phyloP scores from a whole-genome alignment of 495 filamentous ascomycete genomes.

The Cercophora sp. region DNA sequence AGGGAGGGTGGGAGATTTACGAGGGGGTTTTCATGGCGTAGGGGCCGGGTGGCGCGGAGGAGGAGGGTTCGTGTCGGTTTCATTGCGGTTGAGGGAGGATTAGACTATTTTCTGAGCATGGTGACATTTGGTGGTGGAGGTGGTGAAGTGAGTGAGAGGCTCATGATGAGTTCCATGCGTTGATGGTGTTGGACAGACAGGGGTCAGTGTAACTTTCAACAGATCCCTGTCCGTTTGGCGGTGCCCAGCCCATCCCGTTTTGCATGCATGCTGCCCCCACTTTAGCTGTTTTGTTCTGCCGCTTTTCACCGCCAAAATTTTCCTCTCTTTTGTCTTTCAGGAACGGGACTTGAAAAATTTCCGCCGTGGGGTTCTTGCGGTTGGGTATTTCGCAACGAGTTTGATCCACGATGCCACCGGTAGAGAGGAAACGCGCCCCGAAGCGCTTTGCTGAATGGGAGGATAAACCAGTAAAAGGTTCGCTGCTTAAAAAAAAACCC shows the following conservation, averaged over 20 bases:
- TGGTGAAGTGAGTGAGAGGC: slow-evolving; percentile 1
- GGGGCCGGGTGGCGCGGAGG: slow-evolving; percentile 59
- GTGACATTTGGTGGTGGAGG: background rate
- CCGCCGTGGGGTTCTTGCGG: slow-evolving; percentile 18
- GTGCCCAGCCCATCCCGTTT: background rate
- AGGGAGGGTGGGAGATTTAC: slow-evolving; percentile 41
- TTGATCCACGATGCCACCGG: slow-evolving; percentile 27
- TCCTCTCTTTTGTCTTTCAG: too few relatives aligned
- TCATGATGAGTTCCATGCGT: slow-evolving; percentile 1
- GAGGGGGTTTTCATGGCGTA: slow-evolving; percentile 89
- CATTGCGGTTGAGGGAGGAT: slow-evolving; percentile 48
- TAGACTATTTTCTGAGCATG: too few relatives aligned
- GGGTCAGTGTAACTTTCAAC: background rate
- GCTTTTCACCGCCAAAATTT: slow-evolving; percentile 45
- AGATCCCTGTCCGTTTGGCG: background rate
- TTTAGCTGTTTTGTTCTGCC: slow-evolving; percentile 40
- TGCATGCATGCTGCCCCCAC: slow-evolving; percentile 2
- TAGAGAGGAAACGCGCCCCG: slow-evolving; percentile 27
- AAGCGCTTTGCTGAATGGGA: slow-evolving; percentile 38
- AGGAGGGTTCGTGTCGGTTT: slow-evolving; percentile 42
- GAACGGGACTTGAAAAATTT: too few relatives aligned
- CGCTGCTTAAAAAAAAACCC: background rate
- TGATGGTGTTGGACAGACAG: background rate
- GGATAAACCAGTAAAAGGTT: slow-evolving; percentile 41
- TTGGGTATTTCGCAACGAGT: slow-evolving; percentile 7